A percentile compares a stretch with the other conserved stretches of the same genome.
These are phyloP conservation scores for Ophiobolus disseminans DNA, from an alignment of 2,329 filamentous ascomycete species.

Conservation along the genomic window DNA sequence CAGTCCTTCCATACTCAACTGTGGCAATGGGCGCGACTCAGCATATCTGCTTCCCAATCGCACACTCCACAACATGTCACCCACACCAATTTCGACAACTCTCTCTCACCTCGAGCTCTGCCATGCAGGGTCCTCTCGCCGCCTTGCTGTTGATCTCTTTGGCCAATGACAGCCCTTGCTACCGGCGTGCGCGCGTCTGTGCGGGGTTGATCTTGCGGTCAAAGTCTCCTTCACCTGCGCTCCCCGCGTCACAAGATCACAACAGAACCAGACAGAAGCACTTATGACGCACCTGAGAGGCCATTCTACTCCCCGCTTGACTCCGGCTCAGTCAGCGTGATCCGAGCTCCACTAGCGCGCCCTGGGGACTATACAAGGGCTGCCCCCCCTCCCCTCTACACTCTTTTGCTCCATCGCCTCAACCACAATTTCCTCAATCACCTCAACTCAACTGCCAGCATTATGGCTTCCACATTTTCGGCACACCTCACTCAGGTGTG, in stretches of 20 bases:
- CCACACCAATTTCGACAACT: not conserved
- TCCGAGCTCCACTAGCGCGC: not conserved
- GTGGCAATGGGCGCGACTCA: too few species aligned
- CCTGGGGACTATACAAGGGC: not conserved
- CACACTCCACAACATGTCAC: not conserved
- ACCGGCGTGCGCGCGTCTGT: conserved; percentile 3
- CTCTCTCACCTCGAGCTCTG: too few species aligned
- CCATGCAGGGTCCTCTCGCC: too few species aligned
- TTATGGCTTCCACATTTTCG: not conserved
- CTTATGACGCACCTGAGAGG: too few species aligned
- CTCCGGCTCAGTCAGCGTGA: not conserved
- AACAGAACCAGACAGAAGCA: conserved; percentile 6
- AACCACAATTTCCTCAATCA: not conserved
- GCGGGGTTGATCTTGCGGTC: not conserved
- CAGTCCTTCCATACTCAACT: too few species aligned
- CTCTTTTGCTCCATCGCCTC: conserved; percentile 2
- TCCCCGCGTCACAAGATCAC: conserved; percentile 1
- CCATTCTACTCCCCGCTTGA: not conserved
- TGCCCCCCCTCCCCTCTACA: not conserved
- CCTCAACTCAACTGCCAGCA: not conserved
- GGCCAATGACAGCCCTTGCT: not conserved
- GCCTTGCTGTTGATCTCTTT: not conserved
- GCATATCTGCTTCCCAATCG: too few species aligned
- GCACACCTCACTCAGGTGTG: not conserved
- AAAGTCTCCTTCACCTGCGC: conserved; percentile 4